phyloP scores from a whole-genome alignment of 208 protist genomes.

The Trypanosoma boissoni region DNA sequence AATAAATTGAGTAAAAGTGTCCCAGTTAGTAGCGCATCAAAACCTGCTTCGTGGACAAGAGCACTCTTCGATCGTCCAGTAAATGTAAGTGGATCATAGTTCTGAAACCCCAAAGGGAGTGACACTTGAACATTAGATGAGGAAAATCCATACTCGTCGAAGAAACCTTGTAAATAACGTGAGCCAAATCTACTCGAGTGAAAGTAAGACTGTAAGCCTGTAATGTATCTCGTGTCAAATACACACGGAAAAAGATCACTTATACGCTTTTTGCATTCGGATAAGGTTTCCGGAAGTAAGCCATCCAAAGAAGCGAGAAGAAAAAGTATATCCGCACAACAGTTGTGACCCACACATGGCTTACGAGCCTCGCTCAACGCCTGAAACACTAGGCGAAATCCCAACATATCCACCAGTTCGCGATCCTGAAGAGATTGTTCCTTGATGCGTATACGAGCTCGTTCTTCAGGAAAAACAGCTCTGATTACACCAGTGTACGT shows the following conservation, averaged over 20 bases:
- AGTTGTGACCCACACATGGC: constrained; percentile 80
- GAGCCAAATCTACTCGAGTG: constrained; percentile 33
- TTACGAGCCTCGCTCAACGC: constrained; percentile 57
- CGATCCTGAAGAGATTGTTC: constrained; percentile 24
- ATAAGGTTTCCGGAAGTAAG: constrained; percentile 38
- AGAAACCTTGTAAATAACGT: constrained; percentile 44
- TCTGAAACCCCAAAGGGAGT: constrained; percentile 60
- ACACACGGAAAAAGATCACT: constrained; percentile 53
- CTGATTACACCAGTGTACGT: constrained; percentile 32
- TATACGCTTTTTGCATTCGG: constrained; percentile 43
- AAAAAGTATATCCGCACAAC: constrained; percentile 76
- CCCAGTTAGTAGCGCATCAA: constrained; percentile 71
- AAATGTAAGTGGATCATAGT: constrained; percentile 51
- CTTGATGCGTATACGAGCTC: constrained; percentile 16
- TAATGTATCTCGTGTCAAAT: constrained; percentile 66
- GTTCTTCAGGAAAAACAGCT: constrained; percentile 37
- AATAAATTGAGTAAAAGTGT: constrained; percentile 65
- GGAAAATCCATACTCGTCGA: constrained; percentile 45
- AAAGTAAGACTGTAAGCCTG: constrained; percentile 36
- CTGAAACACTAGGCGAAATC: constrained; percentile 64
- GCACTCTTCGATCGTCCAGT: constrained; percentile 9
- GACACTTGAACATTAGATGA: constrained; percentile 38
- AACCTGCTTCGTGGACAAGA: constrained; percentile 62
- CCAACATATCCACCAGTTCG: constrained; percentile 46
- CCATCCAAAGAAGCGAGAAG: constrained; percentile 44